Conservation (phyloP, 1,284 basidiomycete species). For the Sporisorium reilianum region DNA sequence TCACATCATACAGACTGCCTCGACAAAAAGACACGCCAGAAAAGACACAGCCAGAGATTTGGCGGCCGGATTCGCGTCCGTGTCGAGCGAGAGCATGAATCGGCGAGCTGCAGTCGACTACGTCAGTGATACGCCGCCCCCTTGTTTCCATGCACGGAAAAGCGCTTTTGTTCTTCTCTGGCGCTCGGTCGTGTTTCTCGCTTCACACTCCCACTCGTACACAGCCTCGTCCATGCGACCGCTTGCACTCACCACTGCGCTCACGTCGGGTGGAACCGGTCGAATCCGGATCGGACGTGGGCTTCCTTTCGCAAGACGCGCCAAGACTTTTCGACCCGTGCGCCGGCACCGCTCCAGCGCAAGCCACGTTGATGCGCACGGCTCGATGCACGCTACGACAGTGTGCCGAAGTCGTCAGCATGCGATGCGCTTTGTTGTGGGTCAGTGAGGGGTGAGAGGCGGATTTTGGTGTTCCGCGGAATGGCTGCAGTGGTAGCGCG, state of each 20-base stretch:
- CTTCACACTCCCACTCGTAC: too few relatives aligned
- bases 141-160: conserved; percentile 1
- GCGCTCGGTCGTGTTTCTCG: too few relatives aligned
- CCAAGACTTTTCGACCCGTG: not conserved
- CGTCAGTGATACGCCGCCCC: conserved; percentile 3
- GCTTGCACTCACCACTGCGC: not conserved
- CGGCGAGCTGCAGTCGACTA: not conserved
- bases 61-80: not conserved
- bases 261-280: not conserved
- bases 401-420: too few relatives aligned
- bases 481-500: not conserved
- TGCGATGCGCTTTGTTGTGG: too few relatives aligned
- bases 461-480: too few relatives aligned
- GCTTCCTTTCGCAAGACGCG: too few relatives aligned
- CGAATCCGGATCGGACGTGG: too few relatives aligned
- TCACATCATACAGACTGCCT: not conserved
- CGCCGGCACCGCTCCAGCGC: too few relatives aligned
- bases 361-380: too few relatives aligned
- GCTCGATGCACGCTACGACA: too few relatives aligned
- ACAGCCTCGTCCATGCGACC: not conserved
- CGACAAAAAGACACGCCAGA: not conserved
- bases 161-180: not conserved
- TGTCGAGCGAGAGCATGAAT: conserved; percentile 1
- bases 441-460: too few relatives aligned
- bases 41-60: not conserved